Evolutionary conservation across 495 filamentous ascomycete species (phyloP).

Genomic region (Bacidia gigantensis): DNA sequence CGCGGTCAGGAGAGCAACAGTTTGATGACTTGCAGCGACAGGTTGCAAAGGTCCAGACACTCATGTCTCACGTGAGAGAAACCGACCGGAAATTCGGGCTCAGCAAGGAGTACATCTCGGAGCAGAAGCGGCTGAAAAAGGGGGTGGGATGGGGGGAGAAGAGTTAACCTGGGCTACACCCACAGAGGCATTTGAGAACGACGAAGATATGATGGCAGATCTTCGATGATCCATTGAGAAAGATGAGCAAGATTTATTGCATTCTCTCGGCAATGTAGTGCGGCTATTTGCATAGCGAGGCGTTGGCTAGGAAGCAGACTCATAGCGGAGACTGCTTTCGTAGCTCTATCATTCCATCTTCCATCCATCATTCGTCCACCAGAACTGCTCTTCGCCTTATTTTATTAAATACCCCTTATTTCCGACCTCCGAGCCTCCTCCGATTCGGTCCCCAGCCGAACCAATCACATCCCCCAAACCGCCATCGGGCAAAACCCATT

Average conservation of each 20-base stretch:
- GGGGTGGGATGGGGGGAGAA: slow-evolving; percentile 18
- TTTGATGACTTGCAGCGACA: slow-evolving; percentile 27
- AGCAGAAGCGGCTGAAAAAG: slow-evolving; percentile 33
- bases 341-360: background rate
- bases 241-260: too few species aligned
- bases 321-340: background rate
- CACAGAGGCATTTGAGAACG: slow-evolving; percentile 24
- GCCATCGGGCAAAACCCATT: background rate
- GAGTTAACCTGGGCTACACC: background rate
- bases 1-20: slow-evolving; percentile 32
- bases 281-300: slow-evolving; percentile 8
- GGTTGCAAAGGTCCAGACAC: slow-evolving; percentile 24
- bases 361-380: background rate
- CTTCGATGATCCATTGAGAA: too few species aligned
- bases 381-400: background rate
- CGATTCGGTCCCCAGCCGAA: background rate
- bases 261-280: too few species aligned
- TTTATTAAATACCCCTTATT: background rate
- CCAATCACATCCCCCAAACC: background rate
- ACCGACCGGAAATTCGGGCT: slow-evolving; percentile 42
- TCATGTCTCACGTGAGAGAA: slow-evolving; percentile 31
- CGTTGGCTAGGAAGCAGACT: background rate
- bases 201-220: slow-evolving; percentile 58
- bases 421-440: background rate
- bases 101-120: slow-evolving; percentile 45